phyloP scores from a whole-genome alignment of 352 stramenopile genomes.

The Aphanomyces astaci region DNA sequence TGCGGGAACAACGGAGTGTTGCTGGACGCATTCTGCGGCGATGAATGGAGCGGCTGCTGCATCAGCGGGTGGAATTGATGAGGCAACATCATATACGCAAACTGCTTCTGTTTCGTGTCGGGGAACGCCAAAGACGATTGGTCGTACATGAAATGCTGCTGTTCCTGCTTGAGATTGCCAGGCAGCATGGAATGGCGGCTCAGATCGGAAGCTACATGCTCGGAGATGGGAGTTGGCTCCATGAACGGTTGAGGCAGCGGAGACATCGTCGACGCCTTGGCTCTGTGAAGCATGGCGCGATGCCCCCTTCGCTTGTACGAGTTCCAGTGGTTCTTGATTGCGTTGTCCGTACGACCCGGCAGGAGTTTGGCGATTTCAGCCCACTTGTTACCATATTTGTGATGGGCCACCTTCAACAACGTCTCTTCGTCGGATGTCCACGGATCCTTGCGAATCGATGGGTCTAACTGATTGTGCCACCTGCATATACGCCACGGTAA shows the following conservation, averaged over 20 bases:
- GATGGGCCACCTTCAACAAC: slow-evolving; percentile 57
- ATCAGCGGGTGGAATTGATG: not conserved
- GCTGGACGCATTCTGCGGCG: not conserved
- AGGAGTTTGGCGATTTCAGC: slow-evolving; percentile 86
- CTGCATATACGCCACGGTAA: slow-evolving; percentile 27
- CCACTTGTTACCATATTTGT: slow-evolving; percentile 86
- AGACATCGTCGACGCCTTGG: not conserved
- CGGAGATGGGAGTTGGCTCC: not conserved
- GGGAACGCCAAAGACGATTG: not conserved
- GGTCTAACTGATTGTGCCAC: slow-evolving; percentile 95
- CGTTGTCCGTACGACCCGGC: slow-evolving; percentile 82
- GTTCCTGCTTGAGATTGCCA: not conserved
- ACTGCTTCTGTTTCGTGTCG: not conserved
- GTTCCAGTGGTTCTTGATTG: slow-evolving; percentile 91
- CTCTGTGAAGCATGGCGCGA: not conserved
- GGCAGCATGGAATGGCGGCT: not conserved
- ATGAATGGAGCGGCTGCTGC: not conserved
- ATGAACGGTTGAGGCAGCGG: not conserved
- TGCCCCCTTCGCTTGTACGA: slow-evolving; percentile 51
- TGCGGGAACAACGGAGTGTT: not conserved
- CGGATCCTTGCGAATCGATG: slow-evolving; percentile 86
- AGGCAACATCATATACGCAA: not conserved
- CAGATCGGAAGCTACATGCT: not conserved
- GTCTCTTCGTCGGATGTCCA: slow-evolving; percentile 88
- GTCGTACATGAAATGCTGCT: not conserved